A percentile compares a stretch with the other conserved stretches of the same genome.
Conservation (phyloP, 1,284 basidiomycete genomes). For the Exobasidium rhododendri region DNA sequence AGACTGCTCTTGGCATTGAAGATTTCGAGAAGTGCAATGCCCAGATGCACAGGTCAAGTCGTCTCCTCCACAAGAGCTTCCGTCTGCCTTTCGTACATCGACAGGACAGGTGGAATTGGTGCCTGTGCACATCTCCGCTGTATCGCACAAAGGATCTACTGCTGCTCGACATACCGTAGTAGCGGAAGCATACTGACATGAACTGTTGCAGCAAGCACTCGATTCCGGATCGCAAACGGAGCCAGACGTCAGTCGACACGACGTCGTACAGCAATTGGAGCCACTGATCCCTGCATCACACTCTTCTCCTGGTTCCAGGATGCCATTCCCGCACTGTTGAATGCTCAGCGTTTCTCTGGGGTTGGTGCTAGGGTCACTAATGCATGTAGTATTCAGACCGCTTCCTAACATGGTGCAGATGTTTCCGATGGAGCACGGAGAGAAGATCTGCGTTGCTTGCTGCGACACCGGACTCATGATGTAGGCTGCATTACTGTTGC, state of each 20-base stretch:
- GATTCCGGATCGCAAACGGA: slow-evolving; percentile 78
- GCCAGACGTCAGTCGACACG: slow-evolving; percentile 71
- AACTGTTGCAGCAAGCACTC: slow-evolving; percentile 70
- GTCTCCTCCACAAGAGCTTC: slow-evolving; percentile 56
- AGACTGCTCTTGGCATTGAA: slow-evolving; percentile 75
- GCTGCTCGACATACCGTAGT: slow-evolving; percentile 68
- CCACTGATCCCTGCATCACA: slow-evolving; percentile 79
- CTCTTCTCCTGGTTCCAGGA: slow-evolving; percentile 67
- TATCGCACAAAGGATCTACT: slow-evolving; percentile 70
- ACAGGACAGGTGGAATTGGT: slow-evolving; percentile 69
- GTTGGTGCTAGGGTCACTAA: slow-evolving; percentile 30
- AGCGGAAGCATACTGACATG: slow-evolving; percentile 68
- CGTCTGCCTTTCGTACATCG: slow-evolving; percentile 68
- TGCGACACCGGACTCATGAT: slow-evolving; percentile 17
- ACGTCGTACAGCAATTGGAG: slow-evolving; percentile 67
- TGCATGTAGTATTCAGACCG: slow-evolving; percentile 55
- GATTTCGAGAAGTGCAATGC: slow-evolving; percentile 71
- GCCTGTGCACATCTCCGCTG: slow-evolving; percentile 75
- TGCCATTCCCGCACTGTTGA: slow-evolving; percentile 56
- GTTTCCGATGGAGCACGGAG: slow-evolving; percentile 73
- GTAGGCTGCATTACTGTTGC: slow-evolving; percentile 62
- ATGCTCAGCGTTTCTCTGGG: slow-evolving; percentile 35
- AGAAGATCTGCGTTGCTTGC: slow-evolving; percentile 11
- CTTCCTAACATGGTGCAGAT: slow-evolving; percentile 62
- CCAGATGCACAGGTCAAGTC: slow-evolving; percentile 76